Base-by-base conservation (phyloP, 768 basidiomycete species). In the Hericium erinaceus region DNA sequence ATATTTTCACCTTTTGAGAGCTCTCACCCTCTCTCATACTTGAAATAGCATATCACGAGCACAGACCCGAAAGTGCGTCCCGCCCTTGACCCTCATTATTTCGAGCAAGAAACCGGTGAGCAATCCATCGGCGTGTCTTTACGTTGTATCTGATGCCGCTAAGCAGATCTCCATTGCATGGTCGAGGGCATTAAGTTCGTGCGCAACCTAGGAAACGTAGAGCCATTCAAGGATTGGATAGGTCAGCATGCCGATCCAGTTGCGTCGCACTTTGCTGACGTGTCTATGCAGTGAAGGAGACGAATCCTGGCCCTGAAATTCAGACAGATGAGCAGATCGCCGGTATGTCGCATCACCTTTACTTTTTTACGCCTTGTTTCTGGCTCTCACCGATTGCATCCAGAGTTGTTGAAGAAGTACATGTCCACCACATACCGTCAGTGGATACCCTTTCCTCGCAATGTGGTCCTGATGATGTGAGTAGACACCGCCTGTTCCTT, bases 401-500 rank as follows among this genome's bases (percentile, higher is more conserved):
- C 20, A 51, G 68, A 63, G 0, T 68, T 63, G 60, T 58, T 69
- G 41, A 68, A 68, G 61, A 52, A 60, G 33, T 56, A 20, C 20
- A 54, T 67, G 53, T 49, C 28, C 16, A 65, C 64, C 2, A 62
- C 64, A 1, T 65, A 61, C 64, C 67, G 66, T 68, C 38, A 54
- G 67, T 58, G 6, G 15, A 7, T 9, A 10, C 26, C 9, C 3
- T 48, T 2, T 51, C 5, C 2, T 24, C 20, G 16, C 18, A 16
- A 20, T 22, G 1, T 9, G 18, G n/a, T 3, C 2, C n/a, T 54
- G 12, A 13, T 39, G 0, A 41, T 2, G 16, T 9, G 15, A 3
- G 10, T 50, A 80, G 79, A 83, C 60, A 75, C 77, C 12, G 64
- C 74, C 24, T 75, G 77, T 5, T 73, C 79, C 1, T 74, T 73